Evolutionary conservation across 805 yeast species (phyloP).

Genomic region (Saturnispora zaruensis): DNA sequence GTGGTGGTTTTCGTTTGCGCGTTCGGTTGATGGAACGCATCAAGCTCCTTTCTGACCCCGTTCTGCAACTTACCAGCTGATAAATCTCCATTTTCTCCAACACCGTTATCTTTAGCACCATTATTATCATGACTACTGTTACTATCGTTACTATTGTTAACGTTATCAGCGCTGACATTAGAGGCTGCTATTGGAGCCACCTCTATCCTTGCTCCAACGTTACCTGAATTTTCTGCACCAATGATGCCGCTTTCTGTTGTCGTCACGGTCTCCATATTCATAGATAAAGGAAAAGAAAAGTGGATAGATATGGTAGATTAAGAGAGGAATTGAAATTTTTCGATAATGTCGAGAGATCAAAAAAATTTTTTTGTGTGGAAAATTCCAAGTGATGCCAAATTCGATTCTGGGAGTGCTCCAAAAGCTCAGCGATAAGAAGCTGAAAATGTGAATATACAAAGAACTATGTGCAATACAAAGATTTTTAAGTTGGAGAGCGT

Average conservation of each 20-base stretch:
- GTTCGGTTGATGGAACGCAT: conserved; percentile 41
- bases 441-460: background rate
- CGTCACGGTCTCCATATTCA: background rate
- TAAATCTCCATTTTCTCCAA: background rate
- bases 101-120: background rate
- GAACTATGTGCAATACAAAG: too few species aligned
- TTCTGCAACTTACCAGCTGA: background rate
- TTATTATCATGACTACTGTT: too few species aligned
- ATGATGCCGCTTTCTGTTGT: background rate
- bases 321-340: conserved; percentile 47
- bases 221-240: background rate
- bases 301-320: background rate
- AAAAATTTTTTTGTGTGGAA: conserved; percentile 37
- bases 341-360: conserved; percentile 31
- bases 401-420: background rate
- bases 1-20: conserved; percentile 51
- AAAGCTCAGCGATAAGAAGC: background rate
- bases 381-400: background rate
- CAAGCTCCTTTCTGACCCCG: conserved; percentile 3
- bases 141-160: background rate
- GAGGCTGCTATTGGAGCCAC: background rate
- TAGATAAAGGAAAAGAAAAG: background rate
- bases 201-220: background rate
- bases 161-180: background rate
- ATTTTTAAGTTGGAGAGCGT: background rate